Conservation (phyloP, 2,329 filamentous ascomycete genomes). For the Graphilbum fragrans region DNA sequence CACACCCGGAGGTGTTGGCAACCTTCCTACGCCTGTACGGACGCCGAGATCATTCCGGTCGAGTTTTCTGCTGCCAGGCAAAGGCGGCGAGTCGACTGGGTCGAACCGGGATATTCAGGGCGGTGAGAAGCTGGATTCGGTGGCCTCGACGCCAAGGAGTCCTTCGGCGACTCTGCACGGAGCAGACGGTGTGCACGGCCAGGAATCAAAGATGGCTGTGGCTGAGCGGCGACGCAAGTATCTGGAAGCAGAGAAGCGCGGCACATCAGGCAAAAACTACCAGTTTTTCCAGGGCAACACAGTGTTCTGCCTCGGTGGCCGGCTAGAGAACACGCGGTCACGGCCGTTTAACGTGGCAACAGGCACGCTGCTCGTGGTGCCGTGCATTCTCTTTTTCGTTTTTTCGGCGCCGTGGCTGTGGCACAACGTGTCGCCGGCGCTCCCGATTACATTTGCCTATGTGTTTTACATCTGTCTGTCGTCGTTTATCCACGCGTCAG, state of each 20-base stretch:
- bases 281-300: constrained; percentile 94
- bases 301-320: constrained; percentile 73
- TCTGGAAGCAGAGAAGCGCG: neutral
- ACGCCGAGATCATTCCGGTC: constrained; percentile 68
- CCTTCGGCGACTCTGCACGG: constrained; percentile 15
- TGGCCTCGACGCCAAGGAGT: constrained; percentile 58
- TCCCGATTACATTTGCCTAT: constrained; percentile 85
- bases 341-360: constrained; percentile 84
- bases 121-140: constrained; percentile 75
- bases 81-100: constrained; percentile 32
- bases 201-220: neutral
- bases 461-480: constrained; percentile 83
- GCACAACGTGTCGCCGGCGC: constrained; percentile 73
- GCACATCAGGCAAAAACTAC: constrained; percentile 54
- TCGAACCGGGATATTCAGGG: constrained; percentile 48
- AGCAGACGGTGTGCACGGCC: constrained; percentile 21
- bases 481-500: constrained; percentile 86
- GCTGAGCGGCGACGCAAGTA: constrained; percentile 2
- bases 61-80: constrained; percentile 54
- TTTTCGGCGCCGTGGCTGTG: constrained; percentile 80
- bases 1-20: constrained; percentile 27
- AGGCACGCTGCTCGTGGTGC: constrained; percentile 66
- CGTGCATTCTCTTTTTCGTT: constrained; percentile 70
- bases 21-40: constrained; percentile 48
- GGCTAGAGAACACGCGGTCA: constrained; percentile 78